Base-by-base conservation (phyloP, 306 rosid genomes). In the Myrica gale region DNA sequence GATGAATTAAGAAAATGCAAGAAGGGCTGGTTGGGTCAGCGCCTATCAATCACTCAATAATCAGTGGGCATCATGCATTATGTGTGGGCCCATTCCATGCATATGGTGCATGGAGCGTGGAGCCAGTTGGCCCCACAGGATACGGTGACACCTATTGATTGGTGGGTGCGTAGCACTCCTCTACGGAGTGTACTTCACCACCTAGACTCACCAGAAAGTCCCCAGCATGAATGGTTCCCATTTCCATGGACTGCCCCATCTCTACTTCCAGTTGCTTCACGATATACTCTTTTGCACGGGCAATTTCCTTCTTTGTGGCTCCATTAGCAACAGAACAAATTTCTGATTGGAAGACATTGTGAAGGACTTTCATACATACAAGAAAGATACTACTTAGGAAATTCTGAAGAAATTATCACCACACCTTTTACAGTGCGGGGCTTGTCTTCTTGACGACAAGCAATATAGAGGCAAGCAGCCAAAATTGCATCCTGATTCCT, bases 401-500 rank as follows among this genome's bases (percentile, higher is more conserved):
- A 16, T 65, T 41, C 13, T 42, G 48, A 65, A 65, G 70, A 65
- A 23, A 41, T 41, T 3, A 21, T 43, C 7, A 1, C 58, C 46
- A 82, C 87, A 95, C 98, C 98, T 89, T 95, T 95, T 71, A 95
- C 96, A 37, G 98, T 95, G 74, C 97, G 95, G 12, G 98, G 96
- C 80, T 92, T 95, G 93, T 85, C 97, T 88, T 95, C 98, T 84
- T 94, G 96, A 67, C 97, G 90, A 84, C 98, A 95, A 80, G 98
- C 98, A 81, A 95, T 92, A 85, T 95, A 95, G 57, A 95, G 92
- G 90, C 98, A 95, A 71, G 98, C 98, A 84, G 98, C 98, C 89
- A 95, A 88, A 61, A 95, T 81, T 0, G 98, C 97, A 63, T 95
- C 98, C 88, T 92, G 97, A 88, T 95, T 95, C 86, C 97, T 87